Percentiles rank a stretch among this genome's conserved stretches.
These are phyloP conservation scores for Polytrichum formosum DNA, from an alignment of 225 moss, liverwort and hornwort species.

Conservation along the genomic window DNA sequence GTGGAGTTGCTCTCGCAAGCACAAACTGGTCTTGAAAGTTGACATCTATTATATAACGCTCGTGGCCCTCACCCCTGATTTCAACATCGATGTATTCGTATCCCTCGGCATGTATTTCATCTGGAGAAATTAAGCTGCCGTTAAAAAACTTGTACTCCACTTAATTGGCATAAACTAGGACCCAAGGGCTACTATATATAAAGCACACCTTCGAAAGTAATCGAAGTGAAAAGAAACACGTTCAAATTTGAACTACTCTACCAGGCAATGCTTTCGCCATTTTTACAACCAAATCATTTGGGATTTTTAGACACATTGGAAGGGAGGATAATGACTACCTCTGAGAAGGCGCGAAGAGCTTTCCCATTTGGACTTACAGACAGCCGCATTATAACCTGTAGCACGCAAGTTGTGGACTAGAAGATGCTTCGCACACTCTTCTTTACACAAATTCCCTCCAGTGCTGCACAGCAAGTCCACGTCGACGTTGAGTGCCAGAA, in stretches of 20 bases:
- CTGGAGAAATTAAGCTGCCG: conserved; percentile 6
- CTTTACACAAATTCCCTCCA: conserved; percentile 56
- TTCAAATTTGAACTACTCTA: no score
- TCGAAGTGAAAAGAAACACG: no score
- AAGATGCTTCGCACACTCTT: conserved; percentile 68
- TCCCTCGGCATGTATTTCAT: conserved; percentile 50
- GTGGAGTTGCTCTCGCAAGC: conserved; percentile 65
- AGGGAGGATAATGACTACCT: conserved; percentile 28
- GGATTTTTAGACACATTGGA: no score
- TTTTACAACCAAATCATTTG: no score
- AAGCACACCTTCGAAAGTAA: no score
- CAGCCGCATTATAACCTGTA: conserved; percentile 62
- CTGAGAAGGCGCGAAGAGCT: conserved; percentile 49
- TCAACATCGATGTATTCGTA: conserved; percentile 75
- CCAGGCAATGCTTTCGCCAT: no score
- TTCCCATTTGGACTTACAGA: conserved; percentile 71
- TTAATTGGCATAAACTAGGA: no score
- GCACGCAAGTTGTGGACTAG: conserved; percentile 50
- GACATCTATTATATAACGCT: conserved; percentile 66
- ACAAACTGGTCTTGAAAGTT: conserved; percentile 81
- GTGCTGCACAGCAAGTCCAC: conserved; percentile 53
- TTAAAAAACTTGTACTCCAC: no score
- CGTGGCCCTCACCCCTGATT: conserved; percentile 30
- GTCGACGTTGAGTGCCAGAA: conserved; percentile 59
- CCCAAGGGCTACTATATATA: no score